These are phyloP conservation scores for Leucocoprinus birnbaumii DNA, from an alignment of 768 basidiomycete genomes.

Conservation along the genomic window DNA sequence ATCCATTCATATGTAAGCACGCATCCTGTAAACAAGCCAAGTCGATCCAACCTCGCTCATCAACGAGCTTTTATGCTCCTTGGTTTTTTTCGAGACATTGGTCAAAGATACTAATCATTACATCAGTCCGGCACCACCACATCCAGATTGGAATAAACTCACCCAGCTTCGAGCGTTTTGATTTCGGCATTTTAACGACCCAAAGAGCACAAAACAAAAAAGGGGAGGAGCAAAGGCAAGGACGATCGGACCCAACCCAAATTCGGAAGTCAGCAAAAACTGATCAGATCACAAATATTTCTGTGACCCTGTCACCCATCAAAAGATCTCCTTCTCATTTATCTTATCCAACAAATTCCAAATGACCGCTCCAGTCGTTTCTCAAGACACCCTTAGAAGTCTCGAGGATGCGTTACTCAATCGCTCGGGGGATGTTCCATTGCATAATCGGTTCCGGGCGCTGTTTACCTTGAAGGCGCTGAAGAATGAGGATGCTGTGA, in stretches of 20 bases:
- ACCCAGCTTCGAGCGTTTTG: conserved; percentile 89
- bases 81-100: conserved; percentile 91
- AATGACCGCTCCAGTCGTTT: conserved; percentile 22
- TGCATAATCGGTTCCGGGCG: conserved; percentile 87
- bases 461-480: conserved; percentile 91
- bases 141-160: conserved; percentile 27
- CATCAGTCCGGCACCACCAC: conserved; percentile 11
- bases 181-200: conserved; percentile 70
- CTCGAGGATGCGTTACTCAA: conserved; percentile 84
- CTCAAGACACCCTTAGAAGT: conserved; percentile 52
- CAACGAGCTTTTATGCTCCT: conserved; percentile 82
- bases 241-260: background rate
- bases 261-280: conserved; percentile 50
- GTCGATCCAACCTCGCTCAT: conserved; percentile 64
- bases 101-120: conserved; percentile 76
- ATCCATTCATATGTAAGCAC: conserved; percentile 7
- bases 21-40: background rate
- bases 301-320: conserved; percentile 16
- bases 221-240: conserved; percentile 21
- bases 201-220: too few species aligned
- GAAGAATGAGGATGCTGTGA: conserved; percentile 73
- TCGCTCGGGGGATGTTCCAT: conserved; percentile 59
- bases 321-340: conserved; percentile 11
- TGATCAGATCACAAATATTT: conserved; percentile 1
- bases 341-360: conserved; percentile 20